Base-by-base conservation (phyloP, 2,329 filamentous ascomycete genomes). In the Chaetomium sp. region DNA sequence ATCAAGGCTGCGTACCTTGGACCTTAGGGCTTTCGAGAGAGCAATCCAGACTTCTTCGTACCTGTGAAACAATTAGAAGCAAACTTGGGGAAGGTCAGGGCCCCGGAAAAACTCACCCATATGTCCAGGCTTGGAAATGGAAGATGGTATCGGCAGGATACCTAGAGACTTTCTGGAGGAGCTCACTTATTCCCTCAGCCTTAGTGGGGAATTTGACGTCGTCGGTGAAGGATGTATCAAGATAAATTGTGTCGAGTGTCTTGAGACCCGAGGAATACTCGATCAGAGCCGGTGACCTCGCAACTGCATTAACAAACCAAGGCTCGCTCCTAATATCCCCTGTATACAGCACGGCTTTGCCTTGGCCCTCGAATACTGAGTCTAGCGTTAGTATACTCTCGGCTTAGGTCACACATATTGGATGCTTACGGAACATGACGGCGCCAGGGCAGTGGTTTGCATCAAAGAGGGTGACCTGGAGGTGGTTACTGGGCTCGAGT, bases 31-130 rank as follows among this genome's bases (percentile, higher is more conserved):
- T 25, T 87, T 84, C 0, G 92, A 88, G 0, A 98, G 78, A 0
- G 92, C 90, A 65, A 93, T 80, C 93, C 93, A 97, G 0, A 97
- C 92, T 60, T 96, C 90, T 74, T 98, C 93, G 68, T 97, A 97
- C 0, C 83, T 83, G 21, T 13, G 0, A 21, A 19, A 6, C 1
- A 16, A 47, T 68, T 29, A 68, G 65, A 16, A 31, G 5, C 21
- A 0, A 10, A 16, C 7, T 6, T 16, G 19, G 10, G 4, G 35
- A 29, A 1, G 10, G 13, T 16, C 8, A 53, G 21, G 2, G 0
- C 8, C 8, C 19, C 58, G 8, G 61, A 6, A 38, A 7, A 1
- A 57, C 72, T 63, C 73, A 78, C 70, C 91, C 91, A 73, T 95
- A 95, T 0, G 94, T 97, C 93, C 93, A 97, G 0, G 92, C 86